Evolutionary conservation across 202 grass and related monocot species (phyloP).

Genomic region (Setaria italica): DNA sequence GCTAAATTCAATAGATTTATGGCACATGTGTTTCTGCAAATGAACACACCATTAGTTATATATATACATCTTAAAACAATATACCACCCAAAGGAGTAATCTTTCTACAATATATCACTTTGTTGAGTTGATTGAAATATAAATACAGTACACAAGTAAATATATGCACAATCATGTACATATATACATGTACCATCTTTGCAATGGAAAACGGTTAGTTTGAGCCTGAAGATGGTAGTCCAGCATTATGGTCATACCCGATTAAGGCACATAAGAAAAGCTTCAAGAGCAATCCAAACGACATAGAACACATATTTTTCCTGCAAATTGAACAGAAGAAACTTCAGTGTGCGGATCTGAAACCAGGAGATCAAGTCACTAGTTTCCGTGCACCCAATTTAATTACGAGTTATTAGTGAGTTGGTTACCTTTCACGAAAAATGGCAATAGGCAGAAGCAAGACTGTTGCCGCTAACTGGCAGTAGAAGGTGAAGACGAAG

Average conservation of each 20-base stretch:
- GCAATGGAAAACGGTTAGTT: background rate
- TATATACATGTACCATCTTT: background rate
- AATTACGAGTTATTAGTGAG: background rate
- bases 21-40: too few species aligned
- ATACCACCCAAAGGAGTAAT: too few species aligned
- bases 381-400: background rate
- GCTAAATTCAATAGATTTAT: too few species aligned
- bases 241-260: conserved; percentile 36
- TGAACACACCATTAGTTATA: too few species aligned
- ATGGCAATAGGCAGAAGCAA: conserved; percentile 35
- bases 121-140: too few species aligned
- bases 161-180: too few species aligned
- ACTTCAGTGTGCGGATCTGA: background rate
- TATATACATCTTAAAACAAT: too few species aligned
- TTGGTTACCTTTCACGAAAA: conserved; percentile 43
- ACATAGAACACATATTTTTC: conserved; percentile 41
- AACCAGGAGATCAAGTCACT: background rate
- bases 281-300: conserved; percentile 33
- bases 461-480: conserved; percentile 38
- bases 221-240: background rate
- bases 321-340: background rate
- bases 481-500: conserved; percentile 51
- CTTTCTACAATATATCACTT: too few species aligned
- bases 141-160: background rate
- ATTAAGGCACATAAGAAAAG: conserved; percentile 56